phyloP scores from a whole-genome alignment of 352 stramenopile genomes.

The Phytophthora sp. region DNA sequence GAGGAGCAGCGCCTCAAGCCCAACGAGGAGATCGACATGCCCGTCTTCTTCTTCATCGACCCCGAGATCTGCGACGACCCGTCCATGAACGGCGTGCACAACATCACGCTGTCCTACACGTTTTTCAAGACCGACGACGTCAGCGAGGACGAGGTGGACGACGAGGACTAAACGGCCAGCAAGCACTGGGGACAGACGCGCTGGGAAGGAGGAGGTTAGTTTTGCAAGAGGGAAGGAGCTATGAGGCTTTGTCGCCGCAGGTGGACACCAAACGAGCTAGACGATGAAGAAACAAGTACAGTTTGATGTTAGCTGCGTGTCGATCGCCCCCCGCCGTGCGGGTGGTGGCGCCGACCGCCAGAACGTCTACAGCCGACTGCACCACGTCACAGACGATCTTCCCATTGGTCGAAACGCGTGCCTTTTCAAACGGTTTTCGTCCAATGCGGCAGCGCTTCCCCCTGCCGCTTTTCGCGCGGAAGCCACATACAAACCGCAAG shows the following conservation, averaged over 20 bases:
- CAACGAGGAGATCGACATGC: conserved; percentile 99
- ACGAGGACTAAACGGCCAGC: conserved; percentile 46
- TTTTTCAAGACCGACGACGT: conserved; percentile 98
- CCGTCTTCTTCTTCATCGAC: conserved; percentile 99
- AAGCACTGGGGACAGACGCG: not conserved
- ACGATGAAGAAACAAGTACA: too few species aligned
- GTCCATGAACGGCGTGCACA: conserved; percentile 95
- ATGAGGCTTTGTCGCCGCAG: too few species aligned
- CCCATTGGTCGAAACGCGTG: conserved; percentile 4
- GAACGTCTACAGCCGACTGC: not conserved
- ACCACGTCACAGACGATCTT: conserved; percentile 12
- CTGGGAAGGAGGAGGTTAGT: not conserved
- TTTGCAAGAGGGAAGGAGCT: not conserved
- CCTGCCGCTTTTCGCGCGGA: conserved; percentile 9
- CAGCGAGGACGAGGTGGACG: conserved; percentile 89
- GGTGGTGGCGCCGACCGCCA: not conserved
- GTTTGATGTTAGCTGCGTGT: too few species aligned
- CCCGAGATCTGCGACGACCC: conserved; percentile 98
- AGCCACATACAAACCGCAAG: conserved; percentile 14
- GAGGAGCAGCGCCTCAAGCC: conserved; percentile 98
- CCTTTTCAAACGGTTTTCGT: conserved; percentile 9
- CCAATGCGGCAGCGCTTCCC: conserved; percentile 5
- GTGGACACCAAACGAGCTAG: too few species aligned
- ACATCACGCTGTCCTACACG: conserved; percentile 98
- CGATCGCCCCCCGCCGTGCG: too few species aligned